Conservation (phyloP, 108 stramenopile genomes). For the Nitzschia inconspicua region DNA sequence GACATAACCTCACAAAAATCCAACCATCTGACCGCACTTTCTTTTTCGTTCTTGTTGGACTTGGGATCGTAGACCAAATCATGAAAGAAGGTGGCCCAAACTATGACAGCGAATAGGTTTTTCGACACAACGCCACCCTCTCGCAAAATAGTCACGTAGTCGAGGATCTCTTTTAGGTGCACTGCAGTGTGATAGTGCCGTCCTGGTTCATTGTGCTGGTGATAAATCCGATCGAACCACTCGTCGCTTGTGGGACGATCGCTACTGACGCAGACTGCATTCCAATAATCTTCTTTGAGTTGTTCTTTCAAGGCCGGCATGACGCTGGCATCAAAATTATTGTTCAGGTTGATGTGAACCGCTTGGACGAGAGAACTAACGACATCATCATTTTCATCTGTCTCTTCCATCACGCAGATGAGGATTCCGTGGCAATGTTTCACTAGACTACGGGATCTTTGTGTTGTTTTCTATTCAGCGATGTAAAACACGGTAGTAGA, state of each 20-base stretch:
- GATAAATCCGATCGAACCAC: constrained; percentile 55
- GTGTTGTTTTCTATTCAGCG: no score
- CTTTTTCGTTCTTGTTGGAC: constrained; percentile 68
- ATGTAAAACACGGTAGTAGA: no score
- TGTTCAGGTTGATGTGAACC: no score
- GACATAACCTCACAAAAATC: constrained; percentile 34
- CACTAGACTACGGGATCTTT: no score
- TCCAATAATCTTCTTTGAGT: no score
- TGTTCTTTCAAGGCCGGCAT: no score
- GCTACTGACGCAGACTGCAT: neutral
- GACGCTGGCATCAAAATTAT: no score
- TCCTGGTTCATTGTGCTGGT: constrained; percentile 40
- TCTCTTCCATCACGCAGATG: no score
- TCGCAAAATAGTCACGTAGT: constrained; percentile 40
- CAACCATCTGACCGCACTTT: constrained; percentile 65
- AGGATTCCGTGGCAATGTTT: no score
- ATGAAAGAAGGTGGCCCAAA: constrained; percentile 77
- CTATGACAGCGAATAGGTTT: constrained; percentile 9
- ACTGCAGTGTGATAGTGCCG: constrained; percentile 76
- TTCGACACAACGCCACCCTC: neutral
- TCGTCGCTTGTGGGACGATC: neutral
- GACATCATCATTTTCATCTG: no score
- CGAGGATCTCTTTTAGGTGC: constrained; percentile 72
- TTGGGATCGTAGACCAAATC: constrained; percentile 80
- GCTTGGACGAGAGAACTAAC: no score